Conservation (phyloP, 1,284 basidiomycete species). For the Ceratobasidium sp. region DNA sequence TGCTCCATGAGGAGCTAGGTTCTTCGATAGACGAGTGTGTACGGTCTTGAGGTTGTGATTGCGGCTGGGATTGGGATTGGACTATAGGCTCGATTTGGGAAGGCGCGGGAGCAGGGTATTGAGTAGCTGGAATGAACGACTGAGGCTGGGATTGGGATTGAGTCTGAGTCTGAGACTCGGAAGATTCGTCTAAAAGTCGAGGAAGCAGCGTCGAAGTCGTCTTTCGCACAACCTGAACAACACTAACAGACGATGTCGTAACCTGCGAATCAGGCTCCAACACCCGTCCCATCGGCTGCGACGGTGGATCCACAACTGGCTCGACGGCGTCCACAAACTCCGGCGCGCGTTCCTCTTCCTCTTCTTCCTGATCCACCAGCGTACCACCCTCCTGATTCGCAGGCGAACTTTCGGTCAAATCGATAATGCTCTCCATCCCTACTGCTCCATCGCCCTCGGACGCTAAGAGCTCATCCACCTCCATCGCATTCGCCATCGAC, state of each 20-base stretch:
- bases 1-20: constrained; percentile 7
- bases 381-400: too few relatives aligned
- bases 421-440: constrained; percentile 13
- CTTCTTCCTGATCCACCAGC: too few relatives aligned
- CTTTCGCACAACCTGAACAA: neutral
- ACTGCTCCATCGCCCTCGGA: neutral
- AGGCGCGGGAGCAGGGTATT: neutral
- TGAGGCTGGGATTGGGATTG: neutral
- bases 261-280: constrained; percentile 7
- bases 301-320: neutral
- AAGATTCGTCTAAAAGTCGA: neutral
- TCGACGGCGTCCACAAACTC: neutral
- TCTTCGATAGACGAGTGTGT: constrained; percentile 38
- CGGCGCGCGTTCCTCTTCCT: too few relatives aligned
- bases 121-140: neutral
- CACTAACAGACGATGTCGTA: neutral
- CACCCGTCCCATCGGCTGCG: neutral
- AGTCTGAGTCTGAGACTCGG: neutral
- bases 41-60: constrained; percentile 13
- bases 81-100: neutral
- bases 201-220: neutral
- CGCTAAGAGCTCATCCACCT: constrained; percentile 30
- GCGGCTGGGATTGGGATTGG: constrained; percentile 3
- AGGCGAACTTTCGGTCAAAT: neutral
- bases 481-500: constrained; percentile 29